Conservation (phyloP, 805 yeast genomes). For the Cyberlindnera misumaiensis region DNA sequence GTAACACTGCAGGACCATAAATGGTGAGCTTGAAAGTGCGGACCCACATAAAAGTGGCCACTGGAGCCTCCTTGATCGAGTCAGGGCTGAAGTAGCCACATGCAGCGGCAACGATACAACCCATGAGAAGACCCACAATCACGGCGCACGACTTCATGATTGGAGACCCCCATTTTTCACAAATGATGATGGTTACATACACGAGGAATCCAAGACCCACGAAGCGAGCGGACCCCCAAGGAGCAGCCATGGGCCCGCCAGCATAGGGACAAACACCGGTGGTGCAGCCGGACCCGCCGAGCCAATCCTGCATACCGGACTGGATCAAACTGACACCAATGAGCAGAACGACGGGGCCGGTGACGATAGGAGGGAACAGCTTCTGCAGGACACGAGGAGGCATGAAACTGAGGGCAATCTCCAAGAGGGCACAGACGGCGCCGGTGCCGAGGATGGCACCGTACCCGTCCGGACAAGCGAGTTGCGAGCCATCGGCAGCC, state of each 20-base stretch:
- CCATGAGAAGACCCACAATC: constrained; percentile 73
- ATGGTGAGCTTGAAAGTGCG: constrained; percentile 71
- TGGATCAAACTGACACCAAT: constrained; percentile 68
- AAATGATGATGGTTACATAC: constrained; percentile 60
- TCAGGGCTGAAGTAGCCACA: constrained; percentile 66
- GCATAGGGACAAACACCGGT: constrained; percentile 40
- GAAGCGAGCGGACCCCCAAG: constrained; percentile 84
- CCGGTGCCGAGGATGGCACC: constrained; percentile 84
- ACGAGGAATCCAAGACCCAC: constrained; percentile 86
- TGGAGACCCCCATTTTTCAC: constrained; percentile 89
- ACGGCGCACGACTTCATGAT: constrained; percentile 94
- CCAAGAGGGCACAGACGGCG: constrained; percentile 68
- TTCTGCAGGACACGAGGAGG: constrained; percentile 68
- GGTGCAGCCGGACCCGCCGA: constrained; percentile 73
- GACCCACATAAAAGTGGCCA: constrained; percentile 81
- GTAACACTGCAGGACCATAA: constrained; percentile 82
- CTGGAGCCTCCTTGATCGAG: constrained; percentile 65
- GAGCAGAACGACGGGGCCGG: constrained; percentile 86
- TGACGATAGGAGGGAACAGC: constrained; percentile 82
- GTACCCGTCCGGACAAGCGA: constrained; percentile 86
- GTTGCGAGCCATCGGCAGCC: constrained; percentile 53
- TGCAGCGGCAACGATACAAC: constrained; percentile 91
- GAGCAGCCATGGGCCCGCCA: constrained; percentile 51
- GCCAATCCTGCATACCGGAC: constrained; percentile 78
- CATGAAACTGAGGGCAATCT: constrained; percentile 64